These are phyloP conservation scores for Vigna reflexopilosa DNA, from an alignment of 306 rosid species.

Conservation along the genomic window DNA sequence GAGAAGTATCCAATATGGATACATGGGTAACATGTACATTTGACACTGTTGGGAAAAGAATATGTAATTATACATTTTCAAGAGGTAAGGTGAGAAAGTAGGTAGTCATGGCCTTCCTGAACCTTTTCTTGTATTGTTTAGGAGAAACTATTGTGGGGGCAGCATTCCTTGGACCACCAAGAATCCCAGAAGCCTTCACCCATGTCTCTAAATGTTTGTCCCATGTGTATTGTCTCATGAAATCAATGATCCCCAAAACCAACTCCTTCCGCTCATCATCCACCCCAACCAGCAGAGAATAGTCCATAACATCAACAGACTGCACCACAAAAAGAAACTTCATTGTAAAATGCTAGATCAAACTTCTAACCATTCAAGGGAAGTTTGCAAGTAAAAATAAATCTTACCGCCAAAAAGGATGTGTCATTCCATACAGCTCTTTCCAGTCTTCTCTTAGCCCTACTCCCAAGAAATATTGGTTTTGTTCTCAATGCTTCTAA, in stretches of 20 bases:
- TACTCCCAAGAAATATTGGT: constrained; percentile 97
- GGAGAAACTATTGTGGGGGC: constrained; percentile 95
- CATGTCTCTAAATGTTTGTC: constrained; percentile 99
- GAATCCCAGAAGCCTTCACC: constrained; percentile 95
- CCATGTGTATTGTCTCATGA: constrained; percentile 99
- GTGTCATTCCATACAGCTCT: constrained; percentile 99
- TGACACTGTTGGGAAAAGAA: constrained; percentile 45
- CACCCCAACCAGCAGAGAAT: constrained; percentile 93
- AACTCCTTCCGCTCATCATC: constrained; percentile 89
- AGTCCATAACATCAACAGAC: constrained; percentile 98
- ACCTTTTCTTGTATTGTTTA: constrained; percentile 90
- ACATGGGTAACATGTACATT: background rate
- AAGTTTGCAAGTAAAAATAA: background rate
- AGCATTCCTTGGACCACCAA: constrained; percentile 90
- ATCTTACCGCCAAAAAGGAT: constrained; percentile 81
- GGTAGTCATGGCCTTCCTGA: constrained; percentile 95
- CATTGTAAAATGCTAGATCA: background rate
- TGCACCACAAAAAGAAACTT: constrained; percentile 42
- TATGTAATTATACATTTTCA: constrained; percentile 23
- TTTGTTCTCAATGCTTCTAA: constrained; percentile 84
- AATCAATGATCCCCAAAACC: constrained; percentile 94
- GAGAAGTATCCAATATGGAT: constrained; percentile 31
- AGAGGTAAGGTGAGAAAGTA: constrained; percentile 92
- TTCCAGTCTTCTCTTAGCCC: constrained; percentile 90
- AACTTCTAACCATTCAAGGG: constrained; percentile 19